Conservation (phyloP, 176 grass and related monocot genomes). For the Otatea glauca region DNA sequence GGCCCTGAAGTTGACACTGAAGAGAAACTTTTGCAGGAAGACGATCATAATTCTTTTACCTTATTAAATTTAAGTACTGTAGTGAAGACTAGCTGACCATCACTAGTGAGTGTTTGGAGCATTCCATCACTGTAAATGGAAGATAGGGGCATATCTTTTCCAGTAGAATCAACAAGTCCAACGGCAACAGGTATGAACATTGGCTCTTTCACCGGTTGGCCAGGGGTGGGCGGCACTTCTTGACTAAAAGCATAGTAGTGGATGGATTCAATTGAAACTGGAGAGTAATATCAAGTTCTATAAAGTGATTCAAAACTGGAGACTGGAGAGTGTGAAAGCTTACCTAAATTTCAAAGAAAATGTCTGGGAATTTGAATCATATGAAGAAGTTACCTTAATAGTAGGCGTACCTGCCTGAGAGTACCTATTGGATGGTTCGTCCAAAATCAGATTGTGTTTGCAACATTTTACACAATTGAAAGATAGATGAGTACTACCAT, state of each 20-base stretch:
- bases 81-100: slow-evolving; percentile 60
- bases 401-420: slow-evolving; percentile 86
- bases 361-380: slow-evolving; percentile 65
- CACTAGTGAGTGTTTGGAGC: slow-evolving; percentile 55
- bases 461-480: slow-evolving; percentile 2
- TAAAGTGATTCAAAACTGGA: slow-evolving; percentile 10
- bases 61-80: slow-evolving; percentile 93
- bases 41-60: slow-evolving; percentile 48
- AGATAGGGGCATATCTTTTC: slow-evolving; percentile 90
- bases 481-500: slow-evolving; percentile 59
- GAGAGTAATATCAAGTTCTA: background rate
- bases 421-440: slow-evolving; percentile 74
- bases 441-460: slow-evolving; percentile 27
- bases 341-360: slow-evolving; percentile 92
- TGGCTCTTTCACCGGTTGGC: slow-evolving; percentile 78
- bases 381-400: slow-evolving; percentile 75
- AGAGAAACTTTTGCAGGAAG: slow-evolving; percentile 25
- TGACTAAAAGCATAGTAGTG: slow-evolving; percentile 57
- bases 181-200: slow-evolving; percentile 91
- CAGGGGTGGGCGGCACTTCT: slow-evolving; percentile 86
- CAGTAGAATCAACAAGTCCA: slow-evolving; percentile 83
- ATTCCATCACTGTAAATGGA: slow-evolving; percentile 69
- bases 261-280: slow-evolving; percentile 32
- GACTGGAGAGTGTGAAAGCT: slow-evolving; percentile 9
- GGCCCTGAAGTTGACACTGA: slow-evolving; percentile 6